Percentiles rank a stretch among this genome's conserved stretches.
Conservation (phyloP, 768 basidiomycete genomes). For the Serendipita sp. region DNA sequence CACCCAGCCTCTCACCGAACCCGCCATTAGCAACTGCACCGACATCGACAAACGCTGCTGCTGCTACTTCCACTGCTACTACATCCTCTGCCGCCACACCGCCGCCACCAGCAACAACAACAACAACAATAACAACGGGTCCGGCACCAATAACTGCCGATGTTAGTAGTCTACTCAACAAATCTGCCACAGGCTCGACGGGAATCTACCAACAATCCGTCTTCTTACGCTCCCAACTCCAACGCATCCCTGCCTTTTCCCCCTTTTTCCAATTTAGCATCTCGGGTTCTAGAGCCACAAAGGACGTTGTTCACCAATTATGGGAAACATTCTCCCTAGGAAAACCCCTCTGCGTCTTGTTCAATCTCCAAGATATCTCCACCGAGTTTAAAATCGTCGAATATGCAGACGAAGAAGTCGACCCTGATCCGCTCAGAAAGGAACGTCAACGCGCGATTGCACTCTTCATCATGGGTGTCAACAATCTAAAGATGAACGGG, state of each 20-base stretch:
- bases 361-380: conserved; percentile 52
- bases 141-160: neutral
- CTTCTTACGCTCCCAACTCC: conserved; percentile 53
- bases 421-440: conserved; percentile 51
- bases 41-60: no score
- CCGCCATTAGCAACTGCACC: no score
- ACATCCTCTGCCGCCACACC: neutral
- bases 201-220: conserved; percentile 90
- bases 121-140: neutral
- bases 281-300: conserved; percentile 41
- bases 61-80: neutral
- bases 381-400: neutral
- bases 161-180: conserved; percentile 44
- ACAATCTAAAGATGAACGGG: conserved; percentile 39
- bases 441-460: conserved; percentile 83
- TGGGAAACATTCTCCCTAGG: conserved; percentile 91
- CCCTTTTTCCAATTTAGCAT: conserved; percentile 15
- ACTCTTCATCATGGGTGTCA: conserved; percentile 80
- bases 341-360: conserved; percentile 86
- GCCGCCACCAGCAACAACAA: neutral
- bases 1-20: no score
- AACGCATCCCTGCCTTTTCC: conserved; percentile 59
- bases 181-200: conserved; percentile 51
- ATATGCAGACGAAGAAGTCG: conserved; percentile 14
- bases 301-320: conserved; percentile 81